Base-by-base conservation (phyloP, 169 alveolate species). In the Eimeria maxima region DNA sequence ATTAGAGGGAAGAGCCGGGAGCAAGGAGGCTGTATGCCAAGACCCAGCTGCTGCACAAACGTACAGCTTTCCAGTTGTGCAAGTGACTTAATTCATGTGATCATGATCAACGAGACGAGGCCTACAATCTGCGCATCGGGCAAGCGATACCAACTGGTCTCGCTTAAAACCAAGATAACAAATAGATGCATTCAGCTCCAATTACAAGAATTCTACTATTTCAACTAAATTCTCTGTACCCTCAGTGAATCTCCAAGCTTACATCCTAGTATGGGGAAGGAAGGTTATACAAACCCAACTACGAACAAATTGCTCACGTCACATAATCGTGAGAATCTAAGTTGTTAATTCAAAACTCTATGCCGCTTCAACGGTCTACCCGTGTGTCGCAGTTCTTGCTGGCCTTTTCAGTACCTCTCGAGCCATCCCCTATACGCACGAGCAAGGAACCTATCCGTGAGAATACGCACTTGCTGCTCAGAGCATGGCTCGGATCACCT, bases 401-500 rank as follows among this genome's bases (percentile, higher is more conserved):
- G 38, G 38, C 2, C 38, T 33, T 33, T 33, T 33, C 38, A 1
- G 38, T 33, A 1, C 38, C 38, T 33, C 38, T 33, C 74, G 20
- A 65, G 74, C 18, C 44, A 6, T 29, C n/a, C 47, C 16, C 47
- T 29, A 14, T 16, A 27, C 47, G 38, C 38, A 33, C 60, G 27
- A 69, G 29, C 22, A 29, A 69, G 45, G 29, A 29, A 5, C 13
- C 3, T 3, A 11, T 69, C 24, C 44, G n/a, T 29, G 78, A 20
- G 45, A 13, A 24, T 20, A 44, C 86, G 5, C 63, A 76, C 86
- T 76, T 76, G 86, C 86, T 76, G 86, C 29, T 18, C 86, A 24
- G 7, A 50, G 27, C 55, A 20, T 2, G 33, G n/a, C 8, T 38
- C 29, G 22, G 10, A 20, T 0, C 4, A 22, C 13, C n/a, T 18